Evolutionary conservation across 2,329 filamentous ascomycete species (phyloP).

Genomic region (Paecilomyces fulvus): DNA sequence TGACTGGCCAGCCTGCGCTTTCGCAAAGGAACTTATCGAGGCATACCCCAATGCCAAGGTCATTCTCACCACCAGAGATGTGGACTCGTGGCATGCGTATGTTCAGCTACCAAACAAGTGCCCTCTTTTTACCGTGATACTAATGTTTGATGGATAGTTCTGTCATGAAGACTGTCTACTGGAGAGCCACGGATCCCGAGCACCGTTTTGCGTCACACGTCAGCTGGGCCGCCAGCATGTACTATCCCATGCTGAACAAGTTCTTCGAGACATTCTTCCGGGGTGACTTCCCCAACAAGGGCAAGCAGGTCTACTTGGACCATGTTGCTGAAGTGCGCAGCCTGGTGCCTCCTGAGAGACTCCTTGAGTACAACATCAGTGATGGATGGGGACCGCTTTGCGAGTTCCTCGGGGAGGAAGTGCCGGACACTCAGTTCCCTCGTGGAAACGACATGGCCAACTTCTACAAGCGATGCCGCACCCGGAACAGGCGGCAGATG

Average conservation of each 20-base stretch:
- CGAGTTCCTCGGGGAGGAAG: conserved; percentile 45
- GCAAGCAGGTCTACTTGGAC: conserved; percentile 54
- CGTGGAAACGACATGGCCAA: conserved; percentile 47
- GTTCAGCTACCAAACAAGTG: conserved; percentile 4
- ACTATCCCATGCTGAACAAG: conserved; percentile 43
- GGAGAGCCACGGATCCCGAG: conserved; percentile 58
- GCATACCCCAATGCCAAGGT: conserved; percentile 67
- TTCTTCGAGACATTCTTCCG: conserved; percentile 58
- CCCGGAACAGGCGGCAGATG: conserved; percentile 48
- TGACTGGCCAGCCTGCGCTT: conserved; percentile 60
- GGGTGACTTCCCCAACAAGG: conserved; percentile 56
- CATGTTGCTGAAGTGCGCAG: conserved; percentile 47
- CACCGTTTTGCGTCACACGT: conserved; percentile 46
- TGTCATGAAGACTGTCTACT: conserved; percentile 60
- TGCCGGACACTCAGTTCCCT: conserved; percentile 44
- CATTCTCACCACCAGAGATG: conserved; percentile 57
- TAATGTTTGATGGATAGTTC: conserved; percentile 27
- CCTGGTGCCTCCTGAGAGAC: conserved; percentile 40
- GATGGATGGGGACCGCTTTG: conserved; percentile 49
- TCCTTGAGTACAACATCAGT: conserved; percentile 47
- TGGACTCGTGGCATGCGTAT: conserved; percentile 54
- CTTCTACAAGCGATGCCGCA: conserved; percentile 47
- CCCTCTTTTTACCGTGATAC: not conserved
- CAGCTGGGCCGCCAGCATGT: conserved; percentile 57
- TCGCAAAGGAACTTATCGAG: conserved; percentile 61